Evolutionary conservation across 2,329 filamentous ascomycete species (phyloP).

Genomic region (Alternaria consortialis): DNA sequence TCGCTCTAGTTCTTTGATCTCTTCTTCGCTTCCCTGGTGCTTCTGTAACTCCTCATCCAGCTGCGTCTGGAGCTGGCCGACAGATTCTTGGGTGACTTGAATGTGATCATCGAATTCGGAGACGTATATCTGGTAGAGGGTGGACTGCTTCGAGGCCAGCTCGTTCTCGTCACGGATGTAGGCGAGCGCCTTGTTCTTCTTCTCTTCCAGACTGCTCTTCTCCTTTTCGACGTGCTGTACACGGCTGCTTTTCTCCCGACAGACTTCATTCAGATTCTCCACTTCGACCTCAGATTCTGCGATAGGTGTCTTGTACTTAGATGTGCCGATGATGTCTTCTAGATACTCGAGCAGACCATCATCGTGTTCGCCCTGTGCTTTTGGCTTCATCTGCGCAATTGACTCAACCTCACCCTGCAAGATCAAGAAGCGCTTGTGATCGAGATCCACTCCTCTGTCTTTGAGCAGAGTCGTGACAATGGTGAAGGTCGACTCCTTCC

Average conservation of each 20-base stretch:
- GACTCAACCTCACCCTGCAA: slow-evolving; percentile 98
- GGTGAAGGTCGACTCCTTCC: slow-evolving; percentile 88
- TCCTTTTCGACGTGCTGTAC: slow-evolving; percentile 99
- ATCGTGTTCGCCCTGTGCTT: slow-evolving; percentile 93
- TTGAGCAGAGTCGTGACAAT: slow-evolving; percentile 86
- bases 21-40: slow-evolving; percentile 86
- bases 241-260: slow-evolving; percentile 91
- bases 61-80: slow-evolving; percentile 87
- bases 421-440: slow-evolving; percentile 98
- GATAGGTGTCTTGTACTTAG: slow-evolving; percentile 96
- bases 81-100: slow-evolving; percentile 86
- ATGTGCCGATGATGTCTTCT: slow-evolving; percentile 98
- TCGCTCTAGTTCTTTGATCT: slow-evolving; percentile 89
- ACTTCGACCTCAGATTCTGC: slow-evolving; percentile 92
- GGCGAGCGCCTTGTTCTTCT: slow-evolving; percentile 92
- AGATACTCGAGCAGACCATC: slow-evolving; percentile 96
- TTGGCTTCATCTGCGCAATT: slow-evolving; percentile 99
- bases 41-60: slow-evolving; percentile 89
- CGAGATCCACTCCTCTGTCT: slow-evolving; percentile 89
- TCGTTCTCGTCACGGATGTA: slow-evolving; percentile 95
- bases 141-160: slow-evolving; percentile 84
- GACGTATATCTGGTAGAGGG: slow-evolving; percentile 91
- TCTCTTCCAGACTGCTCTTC: slow-evolving; percentile 89
- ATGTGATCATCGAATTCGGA: slow-evolving; percentile 90
- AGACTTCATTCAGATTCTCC: slow-evolving; percentile 92